Evolutionary conservation across 768 basidiomycete species (phyloP).

Genomic region (Coprinellus micaceus): DNA sequence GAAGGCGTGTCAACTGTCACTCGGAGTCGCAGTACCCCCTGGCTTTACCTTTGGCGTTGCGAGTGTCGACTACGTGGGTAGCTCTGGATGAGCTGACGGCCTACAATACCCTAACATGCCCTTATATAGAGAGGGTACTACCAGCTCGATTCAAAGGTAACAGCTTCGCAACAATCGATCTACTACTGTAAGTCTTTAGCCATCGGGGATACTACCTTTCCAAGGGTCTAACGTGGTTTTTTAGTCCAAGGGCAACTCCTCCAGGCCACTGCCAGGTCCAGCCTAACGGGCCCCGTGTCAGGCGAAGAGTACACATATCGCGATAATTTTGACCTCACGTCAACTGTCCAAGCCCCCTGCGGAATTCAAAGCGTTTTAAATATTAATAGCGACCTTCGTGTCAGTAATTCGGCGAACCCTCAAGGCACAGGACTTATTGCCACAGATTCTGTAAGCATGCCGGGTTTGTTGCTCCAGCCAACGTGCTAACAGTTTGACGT

Average conservation of each 20-base stretch:
- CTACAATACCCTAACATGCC: not conserved
- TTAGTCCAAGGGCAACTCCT: not conserved
- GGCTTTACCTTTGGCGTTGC: slow-evolving; percentile 22
- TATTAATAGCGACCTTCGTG: not conserved
- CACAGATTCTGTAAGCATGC: slow-evolving; percentile 1
- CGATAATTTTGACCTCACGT: slow-evolving; percentile 4
- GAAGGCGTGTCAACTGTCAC: slow-evolving; percentile 23
- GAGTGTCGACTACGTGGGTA: slow-evolving; percentile 18
- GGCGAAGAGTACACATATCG: slow-evolving; percentile 3
- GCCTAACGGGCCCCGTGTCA: not conserved
- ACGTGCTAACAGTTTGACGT: not conserved
- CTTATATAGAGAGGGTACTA: slow-evolving; percentile 15
- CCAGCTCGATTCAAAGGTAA: slow-evolving; percentile 19
- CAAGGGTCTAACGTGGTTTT: too few species aligned
- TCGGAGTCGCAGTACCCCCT: slow-evolving; percentile 21
- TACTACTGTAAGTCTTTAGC: slow-evolving; percentile 23
- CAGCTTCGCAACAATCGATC: slow-evolving; percentile 14
- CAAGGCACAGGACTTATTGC: not conserved
- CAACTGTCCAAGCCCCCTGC: slow-evolving; percentile 4
- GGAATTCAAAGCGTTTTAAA: not conserved
- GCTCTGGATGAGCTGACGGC: not conserved
- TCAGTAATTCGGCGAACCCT: slow-evolving; percentile 1
- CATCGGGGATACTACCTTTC: not conserved
- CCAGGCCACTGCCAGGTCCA: slow-evolving; percentile 1
- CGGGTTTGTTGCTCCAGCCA: too few species aligned